Evolutionary conservation across 345 rosid genomes (phyloP).

Genomic region (Turritis glabra): DNA sequence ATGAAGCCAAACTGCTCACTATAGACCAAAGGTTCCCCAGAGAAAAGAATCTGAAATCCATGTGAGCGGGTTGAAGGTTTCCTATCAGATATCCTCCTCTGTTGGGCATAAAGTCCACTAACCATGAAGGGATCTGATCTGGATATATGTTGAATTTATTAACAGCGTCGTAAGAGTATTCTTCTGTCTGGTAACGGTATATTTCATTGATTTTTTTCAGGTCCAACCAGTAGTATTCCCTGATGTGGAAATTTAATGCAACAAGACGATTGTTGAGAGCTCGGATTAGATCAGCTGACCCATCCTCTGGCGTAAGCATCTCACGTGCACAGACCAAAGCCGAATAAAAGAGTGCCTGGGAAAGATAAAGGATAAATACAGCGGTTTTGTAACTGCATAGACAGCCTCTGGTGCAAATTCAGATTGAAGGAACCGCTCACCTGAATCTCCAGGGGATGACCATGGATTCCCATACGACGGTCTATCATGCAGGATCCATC

Average conservation of each 20-base stretch:
- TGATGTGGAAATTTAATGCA: constrained; percentile 84
- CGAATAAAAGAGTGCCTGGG: constrained; percentile 81
- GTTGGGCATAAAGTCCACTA: constrained; percentile 79
- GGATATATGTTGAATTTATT: constrained; percentile 94
- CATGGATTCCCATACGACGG: constrained; percentile 98
- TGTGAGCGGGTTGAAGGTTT: constrained; percentile 93
- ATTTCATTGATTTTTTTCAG: constrained; percentile 76
- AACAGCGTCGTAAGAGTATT: constrained; percentile 87
- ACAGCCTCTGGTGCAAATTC: neutral
- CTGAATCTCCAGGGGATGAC: constrained; percentile 96
- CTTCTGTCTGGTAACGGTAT: constrained; percentile 84
- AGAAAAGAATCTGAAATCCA: constrained; percentile 95
- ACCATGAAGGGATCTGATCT: constrained; percentile 88
- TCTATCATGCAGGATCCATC: constrained; percentile 99
- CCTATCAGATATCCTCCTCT: constrained; percentile 84
- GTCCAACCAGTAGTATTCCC: constrained; percentile 90
- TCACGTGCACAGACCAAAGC: constrained; percentile 83
- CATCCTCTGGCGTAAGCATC: constrained; percentile 85
- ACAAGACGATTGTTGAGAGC: constrained; percentile 84
- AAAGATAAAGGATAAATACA: neutral
- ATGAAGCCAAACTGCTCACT: constrained; percentile 66
- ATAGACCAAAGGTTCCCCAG: constrained; percentile 89
- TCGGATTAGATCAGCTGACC: constrained; percentile 72
- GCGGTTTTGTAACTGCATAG: neutral
- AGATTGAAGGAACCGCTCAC: constrained; percentile 37